Evolutionary conservation across 2,329 filamentous ascomycete genomes (phyloP).

Genomic region (Penicillium sp.): DNA sequence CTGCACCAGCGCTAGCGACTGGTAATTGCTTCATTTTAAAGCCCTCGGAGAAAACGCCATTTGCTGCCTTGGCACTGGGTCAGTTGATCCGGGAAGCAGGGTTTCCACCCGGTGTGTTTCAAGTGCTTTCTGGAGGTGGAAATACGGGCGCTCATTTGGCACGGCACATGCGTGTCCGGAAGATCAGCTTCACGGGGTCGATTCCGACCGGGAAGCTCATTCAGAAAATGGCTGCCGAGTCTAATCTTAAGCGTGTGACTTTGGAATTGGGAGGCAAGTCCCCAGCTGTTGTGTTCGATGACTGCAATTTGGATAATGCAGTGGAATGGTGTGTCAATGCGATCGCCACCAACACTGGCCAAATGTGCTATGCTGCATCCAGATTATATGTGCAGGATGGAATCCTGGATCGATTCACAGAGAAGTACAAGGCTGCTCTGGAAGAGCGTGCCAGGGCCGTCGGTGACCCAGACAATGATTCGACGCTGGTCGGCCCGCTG

Average conservation of each 20-base stretch:
- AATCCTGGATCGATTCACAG: conserved; percentile 75
- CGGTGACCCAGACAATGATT: background rate
- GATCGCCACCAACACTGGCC: conserved; percentile 56
- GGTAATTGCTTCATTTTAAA: conserved; percentile 65
- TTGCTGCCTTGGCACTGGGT: conserved; percentile 60
- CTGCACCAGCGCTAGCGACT: conserved; percentile 65
- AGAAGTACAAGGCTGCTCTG: background rate
- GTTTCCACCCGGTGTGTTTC: conserved; percentile 61
- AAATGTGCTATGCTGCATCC: conserved; percentile 59
- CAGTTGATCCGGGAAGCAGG: conserved; percentile 58
- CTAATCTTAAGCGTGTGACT: conserved; percentile 64
- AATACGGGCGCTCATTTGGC: conserved; percentile 53
- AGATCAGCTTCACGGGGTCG: conserved; percentile 62
- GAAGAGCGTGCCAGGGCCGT: background rate
- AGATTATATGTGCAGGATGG: conserved; percentile 80
- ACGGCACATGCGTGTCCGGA: conserved; percentile 62
- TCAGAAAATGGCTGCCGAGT: conserved; percentile 59
- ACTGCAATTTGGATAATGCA: conserved; percentile 63
- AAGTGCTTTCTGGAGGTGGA: conserved; percentile 61
- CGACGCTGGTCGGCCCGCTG: background rate
- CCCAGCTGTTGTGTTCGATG: conserved; percentile 60
- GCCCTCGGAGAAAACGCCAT: conserved; percentile 64
- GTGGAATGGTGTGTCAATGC: conserved; percentile 62
- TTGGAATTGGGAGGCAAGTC: conserved; percentile 65
- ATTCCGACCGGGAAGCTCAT: conserved; percentile 59